Evolutionary conservation across 108 stramenopile species (phyloP), one percentile per base, ranked within the genome.

Genomic region (Skeletonema potamos): DNA sequence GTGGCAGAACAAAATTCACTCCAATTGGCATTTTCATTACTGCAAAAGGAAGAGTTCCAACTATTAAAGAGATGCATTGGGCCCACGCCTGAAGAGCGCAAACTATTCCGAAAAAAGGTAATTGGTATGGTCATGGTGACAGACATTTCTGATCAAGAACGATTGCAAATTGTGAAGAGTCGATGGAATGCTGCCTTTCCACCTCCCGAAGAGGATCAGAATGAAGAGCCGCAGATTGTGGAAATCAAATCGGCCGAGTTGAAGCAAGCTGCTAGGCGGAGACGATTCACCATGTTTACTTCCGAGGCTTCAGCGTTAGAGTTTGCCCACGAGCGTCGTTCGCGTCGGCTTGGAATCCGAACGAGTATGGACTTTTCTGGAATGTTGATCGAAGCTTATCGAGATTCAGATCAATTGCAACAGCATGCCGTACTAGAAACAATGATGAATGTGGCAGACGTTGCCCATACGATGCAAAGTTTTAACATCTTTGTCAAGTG

Each of bases 1-100:
- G 75, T 77, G 20, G 81, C 83, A 2, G 86, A 87, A 57, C 84
- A 85, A 60, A 79, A 87, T 44, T 87, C 86, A 15, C 56, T 87
- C 57, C 82, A 87, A 48, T 61, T 87, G 46, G 84, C 82, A 9
- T 87, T 84, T 69, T 79, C 82, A 27, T 34, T 85, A 22, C 66
- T 87, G 6, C 69, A 75, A 64, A 59, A 70, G 55, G 67, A 76
- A 24, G 75, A 72, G 27, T 86, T 82, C 41, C 51, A 57, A 7
- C 68, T 71, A 15, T 70, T 87, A 46, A 82, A 82, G 46, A 33
- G 58, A 24, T 84, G 84, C 64, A 87, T 87, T 57, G 77, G 70
- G 13, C 58, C 74, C 36, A 87, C 71, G 28, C 39, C 68, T 28
- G 74, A 65, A 9, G 84, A 73, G 60, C 62, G 75, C 58, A 68